Base-by-base conservation (phyloP, 805 yeast genomes). In the Myxozyma monticola region DNA sequence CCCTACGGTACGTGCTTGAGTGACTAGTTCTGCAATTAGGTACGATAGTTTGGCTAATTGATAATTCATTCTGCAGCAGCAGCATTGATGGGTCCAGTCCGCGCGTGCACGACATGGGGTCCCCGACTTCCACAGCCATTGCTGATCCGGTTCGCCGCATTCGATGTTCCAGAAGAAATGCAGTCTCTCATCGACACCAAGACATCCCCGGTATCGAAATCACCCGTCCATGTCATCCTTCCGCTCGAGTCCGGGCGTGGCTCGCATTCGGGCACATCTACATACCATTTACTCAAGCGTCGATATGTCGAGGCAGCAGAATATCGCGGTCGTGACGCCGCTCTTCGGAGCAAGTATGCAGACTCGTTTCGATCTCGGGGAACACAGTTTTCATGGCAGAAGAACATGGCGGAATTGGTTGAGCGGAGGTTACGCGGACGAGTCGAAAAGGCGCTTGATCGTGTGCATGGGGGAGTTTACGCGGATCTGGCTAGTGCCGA, bases 1-100 rank as follows among this genome's bases (percentile, higher is more conserved):
- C 43, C 46, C 3, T 48, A 42, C n/a, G 51, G 51, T 48, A 42
- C 30, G 33, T 15, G 4, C 7, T 12, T n/a, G n/a, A n/a, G n/a
- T n/a, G n/a, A n/a, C n/a, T n/a, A n/a, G n/a, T n/a, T n/a, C n/a
- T n/a, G n/a, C n/a, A n/a, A n/a, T n/a, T n/a, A n/a, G n/a, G n/a
- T n/a, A n/a, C n/a, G n/a, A n/a, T n/a, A n/a, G n/a, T n/a, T n/a
- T n/a, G n/a, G n/a, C n/a, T n/a, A n/a, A n/a, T n/a, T n/a, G n/a
- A n/a, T n/a, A n/a, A n/a, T n/a, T n/a, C n/a, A 20, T 14, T 21
- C n/a, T 29, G 7, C 17, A 45, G 49, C 42, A 21, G 17, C 10
- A 2, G 29, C 33, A 2, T 30, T 45, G 18, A 14, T 7, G 9
- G 29, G 39, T 4, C 49, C 49, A 4, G 25, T 45, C 5, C 33